Evolutionary conservation across 371 early-diverging fungal species (phyloP), one percentile per base, ranked within the genome.

Genomic region (Haplosporangium sp.): DNA sequence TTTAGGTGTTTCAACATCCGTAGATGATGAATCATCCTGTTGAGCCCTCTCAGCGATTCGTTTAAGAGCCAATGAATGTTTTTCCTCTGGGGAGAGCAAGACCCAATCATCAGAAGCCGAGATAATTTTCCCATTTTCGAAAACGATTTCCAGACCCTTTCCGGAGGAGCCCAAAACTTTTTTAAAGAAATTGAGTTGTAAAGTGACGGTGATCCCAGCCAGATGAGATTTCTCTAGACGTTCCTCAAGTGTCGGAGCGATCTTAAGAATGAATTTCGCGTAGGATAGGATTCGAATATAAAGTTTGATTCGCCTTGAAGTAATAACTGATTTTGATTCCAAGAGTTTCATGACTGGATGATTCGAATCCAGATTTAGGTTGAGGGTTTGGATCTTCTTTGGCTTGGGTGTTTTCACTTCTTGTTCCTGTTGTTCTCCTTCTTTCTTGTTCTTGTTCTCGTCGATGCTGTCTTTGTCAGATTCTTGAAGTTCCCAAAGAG

Each of bases 221-320:
- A 77, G 53, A 40, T 42, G 39, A 7, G 78, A 77, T 9, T 58
- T 56, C 6, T 68, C 78, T 2, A 77, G 58, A 3, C 78, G 69
- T 7, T 72, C 70, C 27, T 77, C 78, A 17, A 77, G 69, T 13
- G 56, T 56, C 0, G 78, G 69, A 0, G 73, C 73, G 48, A 77
- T 63, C 17, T 63, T 64, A 27, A 72, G 72, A 52, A 77, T 44
- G 35, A 77, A 77, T 11, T 61, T 65, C 6, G 77, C 71, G 40
- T 77, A 77, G 35, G 77, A 77, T 3, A 59, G 63, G 44, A 77
- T 72, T 13, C 77, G 77, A 47, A 71, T 72, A n/a, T 69, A 77
- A 48, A 77, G 45, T 13, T 52, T 58, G 45, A 38, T 11, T 35
- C 45, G 57, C 11, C 13, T 48, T 3, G 17, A 10, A 34, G 8